phyloP scores from a whole-genome alignment of 2,329 filamentous ascomycete species.

The Hymenoscyphus repandus region DNA sequence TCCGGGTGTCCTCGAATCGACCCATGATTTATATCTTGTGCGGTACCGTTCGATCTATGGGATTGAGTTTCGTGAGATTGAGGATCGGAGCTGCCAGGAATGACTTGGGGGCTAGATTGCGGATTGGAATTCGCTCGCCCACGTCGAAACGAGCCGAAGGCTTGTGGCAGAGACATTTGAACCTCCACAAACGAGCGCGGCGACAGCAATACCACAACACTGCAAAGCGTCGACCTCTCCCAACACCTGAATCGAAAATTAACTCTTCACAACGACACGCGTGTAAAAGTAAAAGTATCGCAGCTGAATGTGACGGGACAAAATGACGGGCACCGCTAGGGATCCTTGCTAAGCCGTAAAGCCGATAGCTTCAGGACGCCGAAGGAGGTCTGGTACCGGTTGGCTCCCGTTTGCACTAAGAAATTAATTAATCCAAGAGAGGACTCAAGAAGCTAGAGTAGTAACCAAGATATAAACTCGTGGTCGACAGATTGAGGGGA shows the following conservation, averaged over 20 bases:
- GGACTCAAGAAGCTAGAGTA: too few species aligned
- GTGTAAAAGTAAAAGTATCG: neutral
- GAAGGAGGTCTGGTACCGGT: neutral
- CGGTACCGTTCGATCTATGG: conserved; percentile 13
- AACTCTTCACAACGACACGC: neutral
- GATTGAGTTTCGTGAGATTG: conserved; percentile 13
- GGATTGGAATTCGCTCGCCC: conserved; percentile 21
- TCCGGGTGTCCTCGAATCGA: conserved; percentile 20
- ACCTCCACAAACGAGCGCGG: neutral
- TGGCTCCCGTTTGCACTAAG: neutral
- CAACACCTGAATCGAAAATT: too few species aligned
- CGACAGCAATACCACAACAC: neutral
- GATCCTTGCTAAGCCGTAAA: conserved; percentile 2
- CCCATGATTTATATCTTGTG: conserved; percentile 12
- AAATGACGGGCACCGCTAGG: neutral
- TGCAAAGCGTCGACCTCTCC: too few species aligned
- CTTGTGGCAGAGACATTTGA: conserved; percentile 23
- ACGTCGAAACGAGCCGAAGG: conserved; percentile 15
- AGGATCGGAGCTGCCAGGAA: conserved; percentile 21
- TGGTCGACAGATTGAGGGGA: too few species aligned
- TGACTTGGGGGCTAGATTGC: conserved; percentile 24
- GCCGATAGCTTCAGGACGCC: neutral
- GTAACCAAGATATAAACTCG: too few species aligned
- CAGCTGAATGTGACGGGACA: neutral
- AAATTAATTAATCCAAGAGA: too few species aligned